Conservation (phyloP, 139 green algal species). For the Edaphochlamys debaryana region DNA sequence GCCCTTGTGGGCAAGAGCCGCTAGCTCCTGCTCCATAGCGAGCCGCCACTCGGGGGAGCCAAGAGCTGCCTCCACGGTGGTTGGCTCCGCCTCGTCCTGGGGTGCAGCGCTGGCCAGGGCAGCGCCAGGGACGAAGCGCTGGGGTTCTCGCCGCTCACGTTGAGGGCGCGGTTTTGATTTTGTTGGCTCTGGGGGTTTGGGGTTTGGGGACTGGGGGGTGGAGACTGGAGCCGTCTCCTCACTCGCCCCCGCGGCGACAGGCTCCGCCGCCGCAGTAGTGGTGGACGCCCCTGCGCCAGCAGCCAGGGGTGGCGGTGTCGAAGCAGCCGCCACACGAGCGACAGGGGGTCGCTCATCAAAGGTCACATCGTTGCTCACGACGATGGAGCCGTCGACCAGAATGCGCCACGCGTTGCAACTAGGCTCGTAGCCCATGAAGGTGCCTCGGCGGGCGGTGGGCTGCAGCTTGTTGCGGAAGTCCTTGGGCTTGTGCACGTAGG, state of each 20-base stretch:
- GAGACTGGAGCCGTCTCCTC: not conserved
- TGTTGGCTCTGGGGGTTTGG: not conserved
- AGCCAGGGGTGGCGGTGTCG: not conserved
- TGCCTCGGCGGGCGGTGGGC: not conserved
- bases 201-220: too few species aligned
- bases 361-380: not conserved
- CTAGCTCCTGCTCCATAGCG: slow-evolving; percentile 22
- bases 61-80: not conserved
- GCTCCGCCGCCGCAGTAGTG: not conserved
- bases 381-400: slow-evolving; percentile 8
- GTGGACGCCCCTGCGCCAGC: not conserved
- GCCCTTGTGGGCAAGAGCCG: not conserved
- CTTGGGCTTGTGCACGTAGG: slow-evolving; percentile 27
- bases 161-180: not conserved
- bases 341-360: not conserved
- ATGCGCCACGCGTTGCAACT: slow-evolving; percentile 40
- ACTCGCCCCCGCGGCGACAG: not conserved
- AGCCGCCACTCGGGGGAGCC: not conserved
- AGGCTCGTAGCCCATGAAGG: slow-evolving; percentile 37
- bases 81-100: not conserved
- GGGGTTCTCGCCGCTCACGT: not conserved
- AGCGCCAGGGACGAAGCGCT: not conserved
- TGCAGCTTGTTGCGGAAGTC: slow-evolving; percentile 41
- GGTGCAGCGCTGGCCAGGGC: not conserved
- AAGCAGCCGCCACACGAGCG: not conserved